Percentiles rank a stretch among this genome's conserved stretches.
Conservation (phyloP, 2,329 filamentous ascomycete species). For the Aspergillus pseudonomiae region DNA sequence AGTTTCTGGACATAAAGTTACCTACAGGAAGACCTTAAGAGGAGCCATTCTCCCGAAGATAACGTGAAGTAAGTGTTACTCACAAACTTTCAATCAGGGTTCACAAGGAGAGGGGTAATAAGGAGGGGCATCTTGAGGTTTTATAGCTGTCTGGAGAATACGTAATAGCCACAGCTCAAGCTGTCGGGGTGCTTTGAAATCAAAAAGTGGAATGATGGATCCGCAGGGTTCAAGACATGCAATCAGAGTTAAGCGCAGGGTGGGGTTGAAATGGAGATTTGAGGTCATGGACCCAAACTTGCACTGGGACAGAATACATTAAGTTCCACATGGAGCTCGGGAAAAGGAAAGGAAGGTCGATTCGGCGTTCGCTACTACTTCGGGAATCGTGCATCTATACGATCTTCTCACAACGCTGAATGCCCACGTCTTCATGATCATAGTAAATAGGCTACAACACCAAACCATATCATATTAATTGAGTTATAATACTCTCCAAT, state of each 20-base stretch:
- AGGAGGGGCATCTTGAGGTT: not conserved
- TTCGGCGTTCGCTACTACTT: not conserved
- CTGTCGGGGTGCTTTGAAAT: constrained; percentile 29
- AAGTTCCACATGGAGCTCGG: not conserved
- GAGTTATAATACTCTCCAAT: no score
- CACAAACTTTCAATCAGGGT: not conserved
- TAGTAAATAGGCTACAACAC: no score
- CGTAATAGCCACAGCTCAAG: not conserved
- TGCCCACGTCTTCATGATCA: no score
- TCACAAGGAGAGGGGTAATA: not conserved
- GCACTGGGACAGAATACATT: not conserved
- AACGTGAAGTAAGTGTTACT: not conserved
- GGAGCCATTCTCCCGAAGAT: constrained; percentile 27
- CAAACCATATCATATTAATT: no score
- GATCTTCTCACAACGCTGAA: not conserved
- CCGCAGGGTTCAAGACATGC: constrained; percentile 5
- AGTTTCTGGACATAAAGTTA: constrained; percentile 16
- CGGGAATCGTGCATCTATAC: not conserved
- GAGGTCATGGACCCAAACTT: not conserved
- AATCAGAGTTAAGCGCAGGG: constrained; percentile 17
- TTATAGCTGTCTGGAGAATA: not conserved
- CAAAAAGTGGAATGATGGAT: constrained; percentile 15
- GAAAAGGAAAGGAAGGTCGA: not conserved
- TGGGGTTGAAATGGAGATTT: not conserved
- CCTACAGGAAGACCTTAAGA: constrained; percentile 39